phyloP scores from a whole-genome alignment of 2,329 filamentous ascomycete species.

The Trichoderma sp. region DNA sequence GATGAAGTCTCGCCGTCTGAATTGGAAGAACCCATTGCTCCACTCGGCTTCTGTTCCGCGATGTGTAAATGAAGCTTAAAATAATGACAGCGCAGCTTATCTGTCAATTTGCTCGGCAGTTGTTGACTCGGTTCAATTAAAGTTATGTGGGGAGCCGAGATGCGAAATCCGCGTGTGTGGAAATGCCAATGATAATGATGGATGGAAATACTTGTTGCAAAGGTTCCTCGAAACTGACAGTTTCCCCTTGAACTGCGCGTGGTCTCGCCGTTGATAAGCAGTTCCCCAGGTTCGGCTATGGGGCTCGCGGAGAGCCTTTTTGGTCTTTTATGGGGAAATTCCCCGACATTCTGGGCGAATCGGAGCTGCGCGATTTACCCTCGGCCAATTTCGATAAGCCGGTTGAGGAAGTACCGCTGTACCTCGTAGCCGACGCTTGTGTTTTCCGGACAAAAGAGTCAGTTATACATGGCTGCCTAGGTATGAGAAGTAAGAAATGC shows the following conservation, averaged over 20 bases:
- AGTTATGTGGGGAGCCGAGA: background rate
- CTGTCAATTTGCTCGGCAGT: too few species aligned
- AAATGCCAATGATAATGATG: background rate
- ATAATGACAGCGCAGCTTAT: background rate
- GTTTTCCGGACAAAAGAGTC: background rate
- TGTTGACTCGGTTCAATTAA: slow-evolving; percentile 1
- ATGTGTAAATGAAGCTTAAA: background rate
- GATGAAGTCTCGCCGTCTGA: slow-evolving; percentile 13
- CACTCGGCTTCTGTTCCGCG: background rate
- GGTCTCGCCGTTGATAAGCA: background rate
- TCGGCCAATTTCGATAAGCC: slow-evolving; percentile 24
- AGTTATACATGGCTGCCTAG: background rate
- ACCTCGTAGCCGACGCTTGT: background rate
- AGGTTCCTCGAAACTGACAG: background rate
- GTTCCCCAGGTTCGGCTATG: slow-evolving; percentile 8
- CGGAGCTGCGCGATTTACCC: slow-evolving; percentile 10
- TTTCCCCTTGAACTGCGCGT: background rate
- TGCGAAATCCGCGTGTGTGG: background rate
- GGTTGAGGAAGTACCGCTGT: slow-evolving; percentile 5
- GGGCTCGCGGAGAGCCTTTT: background rate
- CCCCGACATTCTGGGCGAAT: slow-evolving; percentile 8
- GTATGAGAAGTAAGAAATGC: background rate
- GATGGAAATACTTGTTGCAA: background rate
- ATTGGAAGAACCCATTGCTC: slow-evolving; percentile 13
- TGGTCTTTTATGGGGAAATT: slow-evolving; percentile 1